Conservation (phyloP, 345 rosid species). For the Physaria fendleri region DNA sequence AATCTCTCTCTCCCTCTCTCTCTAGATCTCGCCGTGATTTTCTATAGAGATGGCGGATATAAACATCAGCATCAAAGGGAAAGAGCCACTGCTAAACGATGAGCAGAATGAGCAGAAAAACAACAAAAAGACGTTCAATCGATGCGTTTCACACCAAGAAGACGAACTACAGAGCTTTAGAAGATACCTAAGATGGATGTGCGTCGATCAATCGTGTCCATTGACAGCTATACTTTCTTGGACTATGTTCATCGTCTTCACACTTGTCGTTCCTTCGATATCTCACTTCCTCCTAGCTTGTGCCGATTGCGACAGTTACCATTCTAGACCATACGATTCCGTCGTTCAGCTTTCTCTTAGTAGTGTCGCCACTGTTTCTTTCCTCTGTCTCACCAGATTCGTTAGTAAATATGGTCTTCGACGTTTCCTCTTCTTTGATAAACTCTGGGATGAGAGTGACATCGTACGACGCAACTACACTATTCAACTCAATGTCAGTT, state of each 20-base stretch:
- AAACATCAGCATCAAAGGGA: neutral
- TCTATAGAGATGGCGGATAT: constrained; percentile 33
- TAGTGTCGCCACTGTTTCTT: constrained; percentile 61
- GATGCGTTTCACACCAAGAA: constrained; percentile 51
- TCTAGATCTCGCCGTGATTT: neutral
- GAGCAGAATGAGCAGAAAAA: constrained; percentile 22
- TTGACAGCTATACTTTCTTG: constrained; percentile 60
- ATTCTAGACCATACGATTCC: constrained; percentile 58
- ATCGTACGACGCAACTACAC: constrained; percentile 63
- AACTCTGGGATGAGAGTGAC: constrained; percentile 82
- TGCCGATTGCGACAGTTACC: constrained; percentile 55
- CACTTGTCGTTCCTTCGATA: constrained; percentile 50
- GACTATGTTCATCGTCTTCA: constrained; percentile 59
- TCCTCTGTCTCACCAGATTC: constrained; percentile 60
- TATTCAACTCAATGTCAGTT: constrained; percentile 64
- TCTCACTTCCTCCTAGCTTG: constrained; percentile 82
- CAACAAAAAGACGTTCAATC: constrained; percentile 21
- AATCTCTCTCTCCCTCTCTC: constrained; percentile 10
- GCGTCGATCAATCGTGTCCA: constrained; percentile 67
- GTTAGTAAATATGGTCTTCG: constrained; percentile 57
- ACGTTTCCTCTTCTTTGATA: constrained; percentile 84
- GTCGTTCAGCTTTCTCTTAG: constrained; percentile 79
- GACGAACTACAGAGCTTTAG: constrained; percentile 80
- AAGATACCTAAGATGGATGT: constrained; percentile 73
- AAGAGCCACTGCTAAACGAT: constrained; percentile 27